Evolutionary conservation across 768 basidiomycete species (phyloP), one percentile per base, ranked within the genome.

Genomic region (Rhodosporidiobolus sp.): DNA sequence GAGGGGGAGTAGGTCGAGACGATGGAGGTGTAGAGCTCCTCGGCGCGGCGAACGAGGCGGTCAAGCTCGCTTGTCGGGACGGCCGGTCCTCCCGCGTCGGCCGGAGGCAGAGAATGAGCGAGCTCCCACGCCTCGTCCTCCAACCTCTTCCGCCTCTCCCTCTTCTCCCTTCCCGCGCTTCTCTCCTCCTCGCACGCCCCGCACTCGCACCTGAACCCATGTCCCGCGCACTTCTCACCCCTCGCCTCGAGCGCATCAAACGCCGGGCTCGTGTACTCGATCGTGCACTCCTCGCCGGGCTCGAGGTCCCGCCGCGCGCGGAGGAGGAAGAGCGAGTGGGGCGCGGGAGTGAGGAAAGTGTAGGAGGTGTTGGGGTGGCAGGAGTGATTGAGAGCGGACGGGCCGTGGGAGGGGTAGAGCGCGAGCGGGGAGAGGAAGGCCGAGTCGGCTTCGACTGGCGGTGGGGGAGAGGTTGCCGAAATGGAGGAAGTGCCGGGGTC

Each of bases 351-450:
- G 67, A 91, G 81, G 79, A 92, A 92, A 4, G 89, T 87, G 24
- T 90, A 87, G 26, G 90, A 89, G 59, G 88, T 76, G 80, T 92
- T 94, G 0, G 93, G 91, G 26, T 82, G 80, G 80, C 93, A 96
- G 12, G 85, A 85, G 80, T 96, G 93, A 80, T 95, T 96, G 43
- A 94, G 80, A 76, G 94, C 90, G 4, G 92, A 89, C 79, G 94
- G 92, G 9, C 56, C 24, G 55, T 11, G 85, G 30, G 85, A 4
- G 22, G 70, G 86, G 81, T 94, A 95, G 17, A 95, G 83, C 4
- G 92, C 92, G 4, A 91, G 92, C 65, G 93, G 90, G 3, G 89
- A 86, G 81, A 94, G 92, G 62, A 93, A 83, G 78, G 93, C 89
- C 89, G 63, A 12, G 17, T 52, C 32, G 12, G 45, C 57, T 34